A percentile compares a stretch with the other conserved stretches of the same genome.
Conservation (phyloP, 345 rosid species). For the Pistacia atlantica region DNA sequence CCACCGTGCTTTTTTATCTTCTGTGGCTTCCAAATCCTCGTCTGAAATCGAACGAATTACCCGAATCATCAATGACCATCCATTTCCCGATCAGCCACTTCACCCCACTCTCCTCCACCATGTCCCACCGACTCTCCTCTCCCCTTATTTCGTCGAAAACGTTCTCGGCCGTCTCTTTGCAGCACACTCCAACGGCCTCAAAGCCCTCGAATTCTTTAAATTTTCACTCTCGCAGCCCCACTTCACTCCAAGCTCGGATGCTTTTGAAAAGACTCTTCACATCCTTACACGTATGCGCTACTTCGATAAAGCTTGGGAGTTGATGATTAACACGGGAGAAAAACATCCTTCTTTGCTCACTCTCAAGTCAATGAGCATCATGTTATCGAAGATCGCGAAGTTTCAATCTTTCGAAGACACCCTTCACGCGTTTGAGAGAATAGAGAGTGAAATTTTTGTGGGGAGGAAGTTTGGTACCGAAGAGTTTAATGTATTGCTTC, state of each 20-base stretch:
- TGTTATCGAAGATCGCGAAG: constrained; percentile 68
- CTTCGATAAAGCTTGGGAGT: constrained; percentile 82
- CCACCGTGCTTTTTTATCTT: constrained; percentile 12
- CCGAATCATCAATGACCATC: constrained; percentile 72
- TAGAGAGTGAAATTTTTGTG: constrained; percentile 62
- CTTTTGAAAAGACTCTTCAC: constrained; percentile 88
- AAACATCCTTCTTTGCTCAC: constrained; percentile 55
- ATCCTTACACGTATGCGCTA: constrained; percentile 81
- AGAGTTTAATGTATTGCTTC: constrained; percentile 76
- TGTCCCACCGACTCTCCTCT: constrained; percentile 38
- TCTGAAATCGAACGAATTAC: constrained; percentile 51
- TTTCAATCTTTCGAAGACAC: constrained; percentile 73
- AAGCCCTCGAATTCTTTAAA: constrained; percentile 82
- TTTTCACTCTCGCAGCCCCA: constrained; percentile 40
- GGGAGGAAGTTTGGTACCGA: constrained; percentile 56
- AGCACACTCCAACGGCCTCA: constrained; percentile 84
- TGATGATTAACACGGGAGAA: constrained; percentile 53
- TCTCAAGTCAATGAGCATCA: constrained; percentile 77
- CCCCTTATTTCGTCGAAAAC: constrained; percentile 49
- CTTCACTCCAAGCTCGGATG: constrained; percentile 47
- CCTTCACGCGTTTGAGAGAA: constrained; percentile 58
- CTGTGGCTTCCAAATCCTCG: constrained; percentile 18
- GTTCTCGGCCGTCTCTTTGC: constrained; percentile 89
- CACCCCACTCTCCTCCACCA: constrained; percentile 47
- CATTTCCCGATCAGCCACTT: constrained; percentile 66